A percentile compares a stretch with the other conserved stretches of the same genome.
Conservation (phyloP, 116 monocot species). For the Posidonia oceanica region DNA sequence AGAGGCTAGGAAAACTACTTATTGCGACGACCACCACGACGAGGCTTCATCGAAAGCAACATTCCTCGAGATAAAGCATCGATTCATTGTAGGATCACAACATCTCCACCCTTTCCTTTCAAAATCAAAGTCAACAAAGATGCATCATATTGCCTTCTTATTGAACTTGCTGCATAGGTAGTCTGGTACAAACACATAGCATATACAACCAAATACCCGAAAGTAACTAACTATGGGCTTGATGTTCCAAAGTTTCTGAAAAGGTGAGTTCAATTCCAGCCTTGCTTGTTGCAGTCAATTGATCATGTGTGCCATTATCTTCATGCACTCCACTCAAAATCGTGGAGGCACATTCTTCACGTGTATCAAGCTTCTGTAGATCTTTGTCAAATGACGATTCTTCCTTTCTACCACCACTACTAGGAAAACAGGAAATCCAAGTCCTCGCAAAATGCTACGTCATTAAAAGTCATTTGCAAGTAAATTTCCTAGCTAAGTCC, state of each 20-base stretch:
- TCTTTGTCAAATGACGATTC: conserved; percentile 8
- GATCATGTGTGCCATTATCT: conserved; percentile 7
- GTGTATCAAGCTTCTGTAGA: conserved; percentile 11
- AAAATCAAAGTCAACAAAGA: background rate
- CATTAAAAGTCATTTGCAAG: no score
- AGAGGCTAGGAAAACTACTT: no score
- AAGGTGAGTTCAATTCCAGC: conserved; percentile 4
- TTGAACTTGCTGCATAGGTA: conserved; percentile 3
- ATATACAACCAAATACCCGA: conserved; percentile 13
- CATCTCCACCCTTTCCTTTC: background rate
- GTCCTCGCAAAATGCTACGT: no score
- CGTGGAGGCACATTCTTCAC: no score
- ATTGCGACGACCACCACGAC: no score
- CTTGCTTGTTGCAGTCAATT: conserved; percentile 5
- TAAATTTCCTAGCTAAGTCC: no score
- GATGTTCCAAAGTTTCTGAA: conserved; percentile 3
- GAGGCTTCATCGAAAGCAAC: no score
- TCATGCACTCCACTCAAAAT: no score
- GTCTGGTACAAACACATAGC: conserved; percentile 1
- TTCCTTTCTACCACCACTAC: conserved; percentile 1
- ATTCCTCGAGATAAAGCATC: no score
- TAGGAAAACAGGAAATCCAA: no score
- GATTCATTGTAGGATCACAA: no score
- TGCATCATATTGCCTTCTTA: background rate
- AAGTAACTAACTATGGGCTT: conserved; percentile 1